Evolutionary conservation across 257 asterid species (phyloP).

Genomic region (Avicennia marina): DNA sequence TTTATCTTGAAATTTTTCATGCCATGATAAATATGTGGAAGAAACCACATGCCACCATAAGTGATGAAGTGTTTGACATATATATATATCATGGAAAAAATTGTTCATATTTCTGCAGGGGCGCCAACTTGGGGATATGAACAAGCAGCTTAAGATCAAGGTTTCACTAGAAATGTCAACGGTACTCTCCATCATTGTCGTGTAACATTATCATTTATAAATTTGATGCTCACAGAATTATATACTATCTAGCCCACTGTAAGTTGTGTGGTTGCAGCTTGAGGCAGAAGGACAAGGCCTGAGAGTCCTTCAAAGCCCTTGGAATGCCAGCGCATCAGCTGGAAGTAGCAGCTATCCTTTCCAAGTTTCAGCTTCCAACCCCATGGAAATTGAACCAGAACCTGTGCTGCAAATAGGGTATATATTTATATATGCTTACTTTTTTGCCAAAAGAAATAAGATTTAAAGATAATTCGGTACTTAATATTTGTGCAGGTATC

Average conservation of each 20-base stretch:
- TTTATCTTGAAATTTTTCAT: too few species aligned
- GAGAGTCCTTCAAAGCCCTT: slow-evolving; percentile 36
- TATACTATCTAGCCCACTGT: too few species aligned
- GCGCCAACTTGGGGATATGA: slow-evolving; percentile 83
- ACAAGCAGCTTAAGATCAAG: slow-evolving; percentile 77
- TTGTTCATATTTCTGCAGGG: slow-evolving; percentile 37
- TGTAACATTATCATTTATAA: too few species aligned
- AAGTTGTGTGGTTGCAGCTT: too few species aligned
- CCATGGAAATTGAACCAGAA: slow-evolving; percentile 45
- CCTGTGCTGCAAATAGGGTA: slow-evolving; percentile 80
- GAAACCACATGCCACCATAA: too few species aligned
- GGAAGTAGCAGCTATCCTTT: slow-evolving; percentile 35
- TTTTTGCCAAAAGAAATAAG: neutral
- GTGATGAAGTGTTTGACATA: too few species aligned
- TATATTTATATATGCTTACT: neutral
- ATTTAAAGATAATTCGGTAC: neutral
- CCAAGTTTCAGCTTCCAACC: slow-evolving; percentile 38
- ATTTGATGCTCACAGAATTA: too few species aligned
- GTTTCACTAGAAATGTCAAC: slow-evolving; percentile 70
- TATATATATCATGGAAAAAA: too few species aligned
- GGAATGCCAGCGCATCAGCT: slow-evolving; percentile 40
- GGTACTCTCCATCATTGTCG: too few species aligned
- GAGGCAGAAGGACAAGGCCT: slow-evolving; percentile 57
- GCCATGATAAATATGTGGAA: too few species aligned
- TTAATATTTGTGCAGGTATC: slow-evolving; percentile 36